Evolutionary conservation across 345 rosid genomes (phyloP).

Genomic region (Tarenaya hassleriana): DNA sequence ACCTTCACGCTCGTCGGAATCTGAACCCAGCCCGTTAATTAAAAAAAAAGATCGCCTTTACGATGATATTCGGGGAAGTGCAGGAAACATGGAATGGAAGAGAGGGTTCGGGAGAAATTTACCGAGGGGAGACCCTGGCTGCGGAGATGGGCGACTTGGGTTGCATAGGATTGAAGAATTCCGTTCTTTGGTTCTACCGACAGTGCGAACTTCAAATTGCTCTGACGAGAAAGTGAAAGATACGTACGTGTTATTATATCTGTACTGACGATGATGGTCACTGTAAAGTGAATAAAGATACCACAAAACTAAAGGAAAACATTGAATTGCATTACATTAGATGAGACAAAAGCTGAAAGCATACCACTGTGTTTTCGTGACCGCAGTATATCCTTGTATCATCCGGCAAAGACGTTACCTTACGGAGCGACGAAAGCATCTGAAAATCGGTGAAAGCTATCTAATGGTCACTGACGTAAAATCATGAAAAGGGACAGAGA

Average conservation of each 20-base stretch:
- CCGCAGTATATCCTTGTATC: slow-evolving; percentile 82
- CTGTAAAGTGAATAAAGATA: too few species aligned
- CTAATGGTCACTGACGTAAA: neutral
- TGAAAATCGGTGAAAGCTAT: slow-evolving; percentile 32
- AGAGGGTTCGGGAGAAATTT: slow-evolving; percentile 7
- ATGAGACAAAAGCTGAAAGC: slow-evolving; percentile 19
- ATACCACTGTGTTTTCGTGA: slow-evolving; percentile 89
- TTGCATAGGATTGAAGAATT: slow-evolving; percentile 74
- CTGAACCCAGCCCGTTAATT: slow-evolving; percentile 30
- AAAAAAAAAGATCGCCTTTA: too few species aligned
- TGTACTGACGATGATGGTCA: too few species aligned
- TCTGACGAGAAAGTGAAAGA: slow-evolving; percentile 36
- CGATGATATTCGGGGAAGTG: too few species aligned
- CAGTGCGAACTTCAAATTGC: slow-evolving; percentile 83
- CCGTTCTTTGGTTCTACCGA: slow-evolving; percentile 87
- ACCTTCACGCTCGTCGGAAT: slow-evolving; percentile 69
- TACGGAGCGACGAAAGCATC: slow-evolving; percentile 80
- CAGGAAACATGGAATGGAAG: neutral
- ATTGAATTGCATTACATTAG: slow-evolving; percentile 14
- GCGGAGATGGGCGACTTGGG: slow-evolving; percentile 66
- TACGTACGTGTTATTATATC: too few species aligned
- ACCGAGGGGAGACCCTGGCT: slow-evolving; percentile 86
- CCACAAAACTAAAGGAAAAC: neutral
- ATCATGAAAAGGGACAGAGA: slow-evolving; percentile 11
- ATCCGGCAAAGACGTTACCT: slow-evolving; percentile 74